phyloP scores from a whole-genome alignment of 164 flowering plant species.

The Kalanchoe fedtschenkoi region DNA sequence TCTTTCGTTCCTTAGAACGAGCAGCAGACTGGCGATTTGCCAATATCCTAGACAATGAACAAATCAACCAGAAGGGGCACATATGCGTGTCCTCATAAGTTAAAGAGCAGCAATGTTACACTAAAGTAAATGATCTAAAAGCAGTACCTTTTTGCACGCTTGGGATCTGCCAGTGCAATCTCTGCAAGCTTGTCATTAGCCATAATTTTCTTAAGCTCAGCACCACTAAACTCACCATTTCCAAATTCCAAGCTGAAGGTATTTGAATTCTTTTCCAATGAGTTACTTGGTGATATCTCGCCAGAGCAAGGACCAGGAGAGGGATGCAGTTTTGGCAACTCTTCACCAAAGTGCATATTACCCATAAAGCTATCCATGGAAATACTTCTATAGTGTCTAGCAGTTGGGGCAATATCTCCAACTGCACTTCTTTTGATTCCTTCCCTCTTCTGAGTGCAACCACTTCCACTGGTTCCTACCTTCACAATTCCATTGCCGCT shows the following conservation, averaged over 20 bases:
- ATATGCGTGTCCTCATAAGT: neutral
- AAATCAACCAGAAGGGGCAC: neutral
- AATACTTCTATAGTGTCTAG: conserved; percentile 42
- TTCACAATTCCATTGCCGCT: conserved; percentile 4
- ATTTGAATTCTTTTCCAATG: conserved; percentile 7
- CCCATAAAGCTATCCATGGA: conserved; percentile 61
- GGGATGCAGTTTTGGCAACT: conserved; percentile 21
- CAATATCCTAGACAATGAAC: conserved; percentile 18
- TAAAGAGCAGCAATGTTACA: neutral
- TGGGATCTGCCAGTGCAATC: conserved; percentile 54
- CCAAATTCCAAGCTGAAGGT: conserved; percentile 38
- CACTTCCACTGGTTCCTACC: neutral
- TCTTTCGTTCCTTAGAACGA: conserved; percentile 29
- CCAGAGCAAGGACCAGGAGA: conserved; percentile 25
- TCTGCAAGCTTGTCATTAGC: conserved; percentile 54
- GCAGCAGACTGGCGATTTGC: conserved; percentile 36
- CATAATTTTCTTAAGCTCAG: conserved; percentile 63
- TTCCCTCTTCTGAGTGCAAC: conserved; percentile 8
- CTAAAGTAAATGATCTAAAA: neutral
- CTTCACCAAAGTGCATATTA: conserved; percentile 35
- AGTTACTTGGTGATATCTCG: conserved; percentile 6
- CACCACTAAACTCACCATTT: conserved; percentile 59
- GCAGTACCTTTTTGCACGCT: conserved; percentile 58
- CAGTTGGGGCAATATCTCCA: conserved; percentile 29
- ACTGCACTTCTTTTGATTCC: conserved; percentile 31